Evolutionary conservation across 352 stramenopile species (phyloP), one percentile per base, ranked within the genome.

Genomic region (Phytopythium oedochilum): DNA sequence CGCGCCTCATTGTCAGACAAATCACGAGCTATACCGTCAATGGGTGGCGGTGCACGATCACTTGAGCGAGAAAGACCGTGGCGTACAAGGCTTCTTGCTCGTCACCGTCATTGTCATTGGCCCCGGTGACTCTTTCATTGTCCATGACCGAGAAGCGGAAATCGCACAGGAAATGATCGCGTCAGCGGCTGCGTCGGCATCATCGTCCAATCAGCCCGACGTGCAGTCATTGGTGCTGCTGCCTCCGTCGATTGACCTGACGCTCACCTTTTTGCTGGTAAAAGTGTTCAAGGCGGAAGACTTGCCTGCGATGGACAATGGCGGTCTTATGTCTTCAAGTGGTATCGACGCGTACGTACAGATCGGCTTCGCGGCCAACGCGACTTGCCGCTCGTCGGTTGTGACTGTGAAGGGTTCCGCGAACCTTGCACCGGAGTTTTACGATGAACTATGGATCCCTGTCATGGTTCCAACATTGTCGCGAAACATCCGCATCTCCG

Each of bases 21-120:
- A 94, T 31, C 89, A 96, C 55, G 88, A 97, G 55, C 46, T 96
- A 0, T 93, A 97, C 57, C 78, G 88, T 2, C 77, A 96, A 55
- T 97, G 90, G 90, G 82, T 97, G 22, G 85, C 81, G n/a, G 64
- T 97, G 5, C 81, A 96, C 58, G 89, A 97, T 45, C 83, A 96
- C 39, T 59, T 92, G 23, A 96, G 81, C 56, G 51, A 68, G 14
- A 91, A 89, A 38, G 86, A 97, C 46, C 68, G 68, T 31, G 90
- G 90, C 8, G 79, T 97, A 15, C 90, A 97, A 45, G 83, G 83
- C 0, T 93, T 88, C 59, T 34, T 93, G 11, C 63, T 91, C 0
- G 61, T 91, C 18, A 88, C 74, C 22, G 70, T 89, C 22, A 81
- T 72, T 5, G 66, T 91, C n/a, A 71, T 89, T 17, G 83, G 83